Percentiles rank a stretch among this genome's conserved stretches.
Conservation (phyloP, 2,329 filamentous ascomycete species). For the Fusarium devonianum region DNA sequence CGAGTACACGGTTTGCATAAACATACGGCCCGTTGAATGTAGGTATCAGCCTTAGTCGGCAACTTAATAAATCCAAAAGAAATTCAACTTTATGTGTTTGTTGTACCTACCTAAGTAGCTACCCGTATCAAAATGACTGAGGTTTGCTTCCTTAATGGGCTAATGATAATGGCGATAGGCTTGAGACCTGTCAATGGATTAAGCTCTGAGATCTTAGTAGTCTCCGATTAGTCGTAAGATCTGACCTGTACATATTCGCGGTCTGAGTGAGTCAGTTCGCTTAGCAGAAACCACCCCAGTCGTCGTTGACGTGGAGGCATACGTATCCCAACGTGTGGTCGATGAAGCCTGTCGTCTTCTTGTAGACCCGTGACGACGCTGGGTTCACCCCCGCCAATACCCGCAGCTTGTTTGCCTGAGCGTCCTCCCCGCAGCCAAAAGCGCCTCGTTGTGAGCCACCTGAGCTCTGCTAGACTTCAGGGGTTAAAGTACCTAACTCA, state of each 20-base stretch:
- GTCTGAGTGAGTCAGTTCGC: too few species aligned
- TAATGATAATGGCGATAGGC: too few species aligned
- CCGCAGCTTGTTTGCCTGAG: conserved; percentile 10
- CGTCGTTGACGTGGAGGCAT: conserved; percentile 13
- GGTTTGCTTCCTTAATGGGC: too few species aligned
- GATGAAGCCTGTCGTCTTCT: conserved; percentile 12
- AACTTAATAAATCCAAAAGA: conserved; percentile 3
- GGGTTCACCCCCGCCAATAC: conserved; percentile 8
- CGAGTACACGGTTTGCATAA: conserved; percentile 14
- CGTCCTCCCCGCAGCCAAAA: not conserved
- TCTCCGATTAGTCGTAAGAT: too few species aligned
- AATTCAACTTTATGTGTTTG: not conserved
- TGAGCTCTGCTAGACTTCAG: conserved; percentile 11
- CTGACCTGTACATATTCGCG: too few species aligned
- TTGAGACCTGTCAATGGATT: too few species aligned
- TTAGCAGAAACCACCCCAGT: not conserved
- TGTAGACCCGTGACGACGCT: conserved; percentile 28
- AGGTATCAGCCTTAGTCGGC: conserved; percentile 1
- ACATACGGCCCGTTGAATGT: conserved; percentile 13
- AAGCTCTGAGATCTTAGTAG: too few species aligned
- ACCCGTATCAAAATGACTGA: too few species aligned
- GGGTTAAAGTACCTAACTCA: conserved; percentile 10
- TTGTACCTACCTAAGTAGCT: too few species aligned
- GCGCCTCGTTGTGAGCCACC: conserved; percentile 1
- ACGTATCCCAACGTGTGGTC: conserved; percentile 29